Conservation (phyloP, 2,329 filamentous ascomycete species). For the Fonsecaea nubica region DNA sequence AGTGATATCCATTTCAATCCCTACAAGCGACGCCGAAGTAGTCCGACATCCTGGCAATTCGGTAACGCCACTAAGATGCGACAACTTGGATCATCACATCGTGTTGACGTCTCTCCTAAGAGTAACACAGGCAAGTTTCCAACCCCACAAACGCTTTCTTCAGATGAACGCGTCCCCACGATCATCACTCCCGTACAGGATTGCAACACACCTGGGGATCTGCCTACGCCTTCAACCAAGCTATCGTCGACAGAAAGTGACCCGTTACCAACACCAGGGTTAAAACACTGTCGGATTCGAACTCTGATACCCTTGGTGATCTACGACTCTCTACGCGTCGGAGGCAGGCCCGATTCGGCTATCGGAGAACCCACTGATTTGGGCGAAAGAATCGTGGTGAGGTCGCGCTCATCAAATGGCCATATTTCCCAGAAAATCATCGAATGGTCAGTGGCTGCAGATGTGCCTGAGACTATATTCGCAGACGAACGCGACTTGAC, state of each 20-base stretch:
- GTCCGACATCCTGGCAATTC: constrained; percentile 46
- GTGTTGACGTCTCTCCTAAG: constrained; percentile 46
- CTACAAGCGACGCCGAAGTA: constrained; percentile 54
- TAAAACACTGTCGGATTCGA: constrained; percentile 54
- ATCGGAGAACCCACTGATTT: constrained; percentile 51
- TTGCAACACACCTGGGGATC: constrained; percentile 23
- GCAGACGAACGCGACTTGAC: constrained; percentile 69
- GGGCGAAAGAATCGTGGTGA: constrained; percentile 56
- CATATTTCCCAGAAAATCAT: constrained; percentile 52
- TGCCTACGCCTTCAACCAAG: constrained; percentile 30
- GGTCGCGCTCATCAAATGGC: constrained; percentile 53
- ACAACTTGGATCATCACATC: constrained; percentile 47
- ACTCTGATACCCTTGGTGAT: constrained; percentile 55
- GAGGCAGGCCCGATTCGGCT: constrained; percentile 57
- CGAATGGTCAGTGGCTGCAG: constrained; percentile 56
- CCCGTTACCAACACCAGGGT: constrained; percentile 44
- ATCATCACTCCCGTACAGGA: constrained; percentile 30
- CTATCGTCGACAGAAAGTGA: constrained; percentile 31
- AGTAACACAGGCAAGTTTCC: constrained; percentile 13
- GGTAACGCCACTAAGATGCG: constrained; percentile 48
- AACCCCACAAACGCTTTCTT: constrained; percentile 14
- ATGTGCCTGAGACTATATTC: constrained; percentile 54
- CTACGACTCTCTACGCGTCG: constrained; percentile 56
- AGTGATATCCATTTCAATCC: constrained; percentile 52
- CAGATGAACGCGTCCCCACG: constrained; percentile 26